Evolutionary conservation across 1,284 basidiomycete genomes (phyloP), one percentile per base, ranked within the genome.

Genomic region (Coniophora puteana): DNA sequence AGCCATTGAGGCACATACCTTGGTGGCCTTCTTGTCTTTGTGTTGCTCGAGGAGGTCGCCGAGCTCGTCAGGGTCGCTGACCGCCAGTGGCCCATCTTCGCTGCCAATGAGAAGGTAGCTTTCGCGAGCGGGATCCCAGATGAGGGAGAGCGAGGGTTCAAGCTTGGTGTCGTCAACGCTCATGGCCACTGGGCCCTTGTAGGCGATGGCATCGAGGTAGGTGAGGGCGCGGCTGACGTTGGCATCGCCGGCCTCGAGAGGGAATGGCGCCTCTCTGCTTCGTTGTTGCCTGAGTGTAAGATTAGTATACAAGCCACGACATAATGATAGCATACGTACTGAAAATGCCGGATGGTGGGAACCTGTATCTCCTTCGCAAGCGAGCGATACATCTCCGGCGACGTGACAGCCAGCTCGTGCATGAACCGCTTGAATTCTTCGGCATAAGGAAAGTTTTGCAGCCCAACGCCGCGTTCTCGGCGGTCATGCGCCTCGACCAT

Each of bases 381-480:
- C n/a, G n/a, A 22, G 6, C 46, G 39, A 38, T 63, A 63, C 0
- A 59, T 54, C 8, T 41, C 33, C 0, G 65, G 59, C 40, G 61
- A 63, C 8, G 51, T 40, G 5, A 59, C 58, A 0, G 43, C 30
- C 3, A 59, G 32, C 6, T 63, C 48, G 24, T 63, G 48, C 12
- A 50, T 43, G 14, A 67, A 53, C 29, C 67, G 59, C 4, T 57
- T 50, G 16, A 46, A 59, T 0, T 49, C 58, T 1, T 61, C 59
- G 0, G 55, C 36, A 46, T 66, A 66, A 5, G 42, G 28, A 46
- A 70, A 66, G 40, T 67, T 67, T 42, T 67, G 67, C 51, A 61
- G 53, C 0, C 63, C 64, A 1, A 61, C 53, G 2, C 63, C 64
- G 4, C 51, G 45, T n/a, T 52, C 49, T 12, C 60, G 45, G 0